Conservation (phyloP, 2,329 filamentous ascomycete species). For the Alternaria sp. region DNA sequence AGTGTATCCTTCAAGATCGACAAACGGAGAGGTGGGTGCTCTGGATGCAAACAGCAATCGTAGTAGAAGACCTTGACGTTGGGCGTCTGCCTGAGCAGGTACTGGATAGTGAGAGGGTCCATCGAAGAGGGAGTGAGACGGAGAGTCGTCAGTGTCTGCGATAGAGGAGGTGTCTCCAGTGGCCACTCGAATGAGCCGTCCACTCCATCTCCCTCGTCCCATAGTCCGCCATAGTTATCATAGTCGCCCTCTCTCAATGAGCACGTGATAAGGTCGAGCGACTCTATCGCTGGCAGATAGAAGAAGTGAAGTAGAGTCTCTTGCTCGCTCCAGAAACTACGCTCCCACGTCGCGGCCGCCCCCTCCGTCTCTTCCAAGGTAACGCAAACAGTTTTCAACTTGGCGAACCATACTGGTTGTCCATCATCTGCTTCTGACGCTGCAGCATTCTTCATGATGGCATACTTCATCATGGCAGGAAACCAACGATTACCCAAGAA, state of each 20-base stretch:
- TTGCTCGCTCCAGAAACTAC: background rate
- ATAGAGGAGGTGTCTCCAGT: background rate
- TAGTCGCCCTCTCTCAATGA: background rate
- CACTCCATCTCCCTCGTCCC: background rate
- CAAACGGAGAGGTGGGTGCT: background rate
- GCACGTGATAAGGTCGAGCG: background rate
- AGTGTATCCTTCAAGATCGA: background rate
- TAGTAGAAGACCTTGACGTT: constrained; percentile 1
- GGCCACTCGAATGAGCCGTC: constrained; percentile 1
- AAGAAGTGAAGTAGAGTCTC: background rate
- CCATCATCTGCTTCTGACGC: background rate
- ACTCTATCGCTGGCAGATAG: background rate
- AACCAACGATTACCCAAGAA: background rate
- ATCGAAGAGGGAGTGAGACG: background rate
- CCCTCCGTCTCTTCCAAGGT: background rate
- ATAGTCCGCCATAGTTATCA: background rate
- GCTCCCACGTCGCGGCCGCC: background rate
- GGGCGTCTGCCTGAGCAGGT: background rate
- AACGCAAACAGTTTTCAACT: background rate
- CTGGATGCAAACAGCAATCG: background rate
- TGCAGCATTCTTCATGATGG: background rate
- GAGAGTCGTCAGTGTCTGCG: background rate
- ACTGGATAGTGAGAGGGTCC: background rate
- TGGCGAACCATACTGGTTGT: background rate
- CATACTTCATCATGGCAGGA: background rate